These are phyloP conservation scores for Lasiodiplodia gonubiensis DNA, from an alignment of 2,329 filamentous ascomycete genomes.

Conservation along the genomic window DNA sequence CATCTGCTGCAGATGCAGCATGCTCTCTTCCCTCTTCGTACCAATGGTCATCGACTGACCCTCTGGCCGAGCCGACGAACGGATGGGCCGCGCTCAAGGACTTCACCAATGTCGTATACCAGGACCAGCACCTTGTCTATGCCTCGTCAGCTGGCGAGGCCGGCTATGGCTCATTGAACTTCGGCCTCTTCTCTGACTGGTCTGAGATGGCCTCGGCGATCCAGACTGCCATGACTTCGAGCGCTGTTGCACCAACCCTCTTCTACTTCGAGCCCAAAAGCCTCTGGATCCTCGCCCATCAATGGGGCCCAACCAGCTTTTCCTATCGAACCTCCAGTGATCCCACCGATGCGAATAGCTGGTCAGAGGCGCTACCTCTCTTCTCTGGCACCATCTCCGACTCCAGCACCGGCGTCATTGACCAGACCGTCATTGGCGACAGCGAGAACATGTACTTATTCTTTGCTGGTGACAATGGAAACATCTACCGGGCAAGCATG, in stretches of 20 bases:
- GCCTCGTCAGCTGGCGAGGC: slow-evolving; percentile 55
- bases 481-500: slow-evolving; percentile 69
- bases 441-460: slow-evolving; percentile 68
- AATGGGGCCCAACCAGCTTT: slow-evolving; percentile 67
- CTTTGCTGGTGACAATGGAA: slow-evolving; percentile 71
- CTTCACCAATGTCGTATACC: slow-evolving; percentile 62
- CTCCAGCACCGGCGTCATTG: slow-evolving; percentile 62
- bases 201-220: slow-evolving; percentile 56
- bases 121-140: slow-evolving; percentile 67
- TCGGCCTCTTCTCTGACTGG: slow-evolving; percentile 62
- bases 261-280: slow-evolving; percentile 68
- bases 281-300: slow-evolving; percentile 69
- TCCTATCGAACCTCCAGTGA: slow-evolving; percentile 65
- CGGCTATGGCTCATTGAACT: slow-evolving; percentile 64
- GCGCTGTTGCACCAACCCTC: slow-evolving; percentile 64
- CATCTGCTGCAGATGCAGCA: slow-evolving; percentile 28
- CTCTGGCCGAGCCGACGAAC: slow-evolving; percentile 58
- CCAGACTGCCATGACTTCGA: slow-evolving; percentile 58
- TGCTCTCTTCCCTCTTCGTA: slow-evolving; percentile 63
- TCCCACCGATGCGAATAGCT: slow-evolving; percentile 63
- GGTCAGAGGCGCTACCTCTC: slow-evolving; percentile 60
- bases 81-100: slow-evolving; percentile 68
- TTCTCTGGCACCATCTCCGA: slow-evolving; percentile 61
- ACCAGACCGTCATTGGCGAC: slow-evolving; percentile 69
- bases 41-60: slow-evolving; percentile 59